These are phyloP conservation scores for Annulohypoxylon stygium DNA, from an alignment of 495 filamentous ascomycete genomes.

Conservation along the genomic window DNA sequence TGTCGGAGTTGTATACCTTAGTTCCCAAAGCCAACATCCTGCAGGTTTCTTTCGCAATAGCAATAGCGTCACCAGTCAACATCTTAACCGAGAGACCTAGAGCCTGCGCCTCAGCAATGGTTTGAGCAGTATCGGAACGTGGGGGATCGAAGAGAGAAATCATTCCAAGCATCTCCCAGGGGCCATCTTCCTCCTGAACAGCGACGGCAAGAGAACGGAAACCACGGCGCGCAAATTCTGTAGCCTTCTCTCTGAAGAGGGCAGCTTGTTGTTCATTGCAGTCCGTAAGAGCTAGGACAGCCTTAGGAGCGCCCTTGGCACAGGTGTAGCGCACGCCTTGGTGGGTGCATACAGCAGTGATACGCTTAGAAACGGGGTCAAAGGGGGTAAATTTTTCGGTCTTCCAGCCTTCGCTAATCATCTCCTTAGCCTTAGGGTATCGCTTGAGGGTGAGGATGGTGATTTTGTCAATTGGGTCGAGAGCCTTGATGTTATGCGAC, in stretches of 20 bases:
- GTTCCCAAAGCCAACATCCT: constrained; percentile 88
- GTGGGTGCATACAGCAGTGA: constrained; percentile 80
- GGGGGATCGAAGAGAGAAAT: constrained; percentile 92
- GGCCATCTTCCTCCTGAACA: constrained; percentile 76
- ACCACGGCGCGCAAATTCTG: constrained; percentile 87
- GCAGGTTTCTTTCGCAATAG: constrained; percentile 89
- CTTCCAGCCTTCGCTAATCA: constrained; percentile 76
- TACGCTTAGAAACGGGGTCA: constrained; percentile 94
- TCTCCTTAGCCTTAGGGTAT: constrained; percentile 80
- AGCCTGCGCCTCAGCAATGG: constrained; percentile 84
- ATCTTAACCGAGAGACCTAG: constrained; percentile 92
- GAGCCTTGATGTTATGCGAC: constrained; percentile 90
- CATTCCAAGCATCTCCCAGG: constrained; percentile 91
- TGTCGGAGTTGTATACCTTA: constrained; percentile 91
- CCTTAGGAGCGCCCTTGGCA: constrained; percentile 89
- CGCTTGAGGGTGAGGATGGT: constrained; percentile 82
- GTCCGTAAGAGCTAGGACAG: constrained; percentile 79
- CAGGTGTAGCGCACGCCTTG: constrained; percentile 83
- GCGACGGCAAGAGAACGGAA: constrained; percentile 91
- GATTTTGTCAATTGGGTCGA: constrained; percentile 92
- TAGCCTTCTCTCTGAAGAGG: constrained; percentile 86
- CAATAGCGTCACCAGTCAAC: constrained; percentile 93
- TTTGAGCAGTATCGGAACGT: constrained; percentile 87
- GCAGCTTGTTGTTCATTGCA: constrained; percentile 77
- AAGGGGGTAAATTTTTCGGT: constrained; percentile 85